A percentile compares a stretch with the other conserved stretches of the same genome.
phyloP scores from a whole-genome alignment of 805 yeast species.

The Monosporozyma yasuniensis region DNA sequence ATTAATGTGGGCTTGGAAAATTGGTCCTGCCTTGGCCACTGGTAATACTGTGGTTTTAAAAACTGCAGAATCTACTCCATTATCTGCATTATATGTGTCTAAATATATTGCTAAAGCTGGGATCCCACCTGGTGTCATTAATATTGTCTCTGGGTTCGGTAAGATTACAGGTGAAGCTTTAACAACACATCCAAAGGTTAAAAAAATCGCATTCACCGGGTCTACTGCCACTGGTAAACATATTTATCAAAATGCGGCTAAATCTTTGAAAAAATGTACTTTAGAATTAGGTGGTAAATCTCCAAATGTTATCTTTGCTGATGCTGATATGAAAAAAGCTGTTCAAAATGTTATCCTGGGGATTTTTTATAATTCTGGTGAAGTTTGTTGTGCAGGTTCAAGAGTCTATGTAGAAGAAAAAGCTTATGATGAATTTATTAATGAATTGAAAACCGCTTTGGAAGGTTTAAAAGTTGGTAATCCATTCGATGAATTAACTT shows the following conservation, averaged over 20 bases:
- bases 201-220: conserved; percentile 92
- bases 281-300: conserved; percentile 96
- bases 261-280: conserved; percentile 79
- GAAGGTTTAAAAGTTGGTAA: conserved; percentile 61
- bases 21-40: conserved; percentile 86
- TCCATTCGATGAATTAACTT: conserved; percentile 69
- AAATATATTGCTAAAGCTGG: conserved; percentile 70
- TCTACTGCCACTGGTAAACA: conserved; percentile 84
- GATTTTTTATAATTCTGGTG: conserved; percentile 90
- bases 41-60: conserved; percentile 85
- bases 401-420: conserved; percentile 82
- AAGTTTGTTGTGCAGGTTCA: conserved; percentile 92
- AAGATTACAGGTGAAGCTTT: conserved; percentile 75
- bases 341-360: conserved; percentile 69
- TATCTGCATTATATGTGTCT: conserved; percentile 73
- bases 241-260: conserved; percentile 75
- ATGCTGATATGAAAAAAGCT: conserved; percentile 70
- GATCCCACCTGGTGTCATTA: conserved; percentile 84
- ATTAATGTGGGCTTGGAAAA: conserved; percentile 89
- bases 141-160: conserved; percentile 82
- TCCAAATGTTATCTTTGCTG: conserved; percentile 81
- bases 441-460: conserved; percentile 46
- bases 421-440: conserved; percentile 68
- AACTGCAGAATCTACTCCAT: conserved; percentile 87
- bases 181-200: conserved; percentile 67